These are phyloP conservation scores for Curvularia verruculosa DNA, from an alignment of 2,329 filamentous ascomycete species.

Conservation along the genomic window DNA sequence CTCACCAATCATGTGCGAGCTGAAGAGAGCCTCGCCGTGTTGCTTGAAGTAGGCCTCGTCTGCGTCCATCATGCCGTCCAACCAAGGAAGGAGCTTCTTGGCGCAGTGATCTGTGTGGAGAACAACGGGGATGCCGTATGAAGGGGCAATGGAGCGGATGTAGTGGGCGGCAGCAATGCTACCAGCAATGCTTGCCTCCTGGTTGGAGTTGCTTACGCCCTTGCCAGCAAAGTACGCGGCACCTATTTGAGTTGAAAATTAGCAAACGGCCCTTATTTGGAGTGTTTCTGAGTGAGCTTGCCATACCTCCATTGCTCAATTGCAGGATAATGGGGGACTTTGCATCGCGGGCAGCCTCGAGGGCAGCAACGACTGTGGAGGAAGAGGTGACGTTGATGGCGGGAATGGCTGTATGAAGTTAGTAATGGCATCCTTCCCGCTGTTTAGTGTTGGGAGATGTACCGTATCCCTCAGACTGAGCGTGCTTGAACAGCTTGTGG, in stretches of 20 bases:
- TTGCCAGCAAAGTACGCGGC: slow-evolving; percentile 74
- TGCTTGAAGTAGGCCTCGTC: slow-evolving; percentile 96
- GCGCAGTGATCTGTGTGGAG: slow-evolving; percentile 53
- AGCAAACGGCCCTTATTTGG: neutral
- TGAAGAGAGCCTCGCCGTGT: slow-evolving; percentile 64
- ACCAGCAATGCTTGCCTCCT: slow-evolving; percentile 87
- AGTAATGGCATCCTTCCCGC: neutral
- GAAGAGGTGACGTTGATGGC: slow-evolving; percentile 74
- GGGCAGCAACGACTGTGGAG: slow-evolving; percentile 75
- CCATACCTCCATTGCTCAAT: slow-evolving; percentile 75
- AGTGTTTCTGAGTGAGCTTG: slow-evolving; percentile 62
- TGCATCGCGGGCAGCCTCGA: slow-evolving; percentile 92
- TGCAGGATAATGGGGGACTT: slow-evolving; percentile 93
- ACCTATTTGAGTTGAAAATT: slow-evolving; percentile 75
- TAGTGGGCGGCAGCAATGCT: slow-evolving; percentile 84
- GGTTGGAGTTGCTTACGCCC: slow-evolving; percentile 59
- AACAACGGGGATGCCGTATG: slow-evolving; percentile 80
- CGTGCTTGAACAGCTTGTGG: slow-evolving; percentile 63
- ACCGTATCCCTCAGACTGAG: slow-evolving; percentile 71
- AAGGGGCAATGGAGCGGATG: slow-evolving; percentile 84
- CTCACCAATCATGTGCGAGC: slow-evolving; percentile 88
- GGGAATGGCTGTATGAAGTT: slow-evolving; percentile 35
- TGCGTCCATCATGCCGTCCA: slow-evolving; percentile 74
- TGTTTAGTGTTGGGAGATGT: neutral
- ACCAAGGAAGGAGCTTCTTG: slow-evolving; percentile 92